These are phyloP conservation scores for Pluteus cervinus DNA, from an alignment of 768 basidiomycete genomes.

Conservation along the genomic window DNA sequence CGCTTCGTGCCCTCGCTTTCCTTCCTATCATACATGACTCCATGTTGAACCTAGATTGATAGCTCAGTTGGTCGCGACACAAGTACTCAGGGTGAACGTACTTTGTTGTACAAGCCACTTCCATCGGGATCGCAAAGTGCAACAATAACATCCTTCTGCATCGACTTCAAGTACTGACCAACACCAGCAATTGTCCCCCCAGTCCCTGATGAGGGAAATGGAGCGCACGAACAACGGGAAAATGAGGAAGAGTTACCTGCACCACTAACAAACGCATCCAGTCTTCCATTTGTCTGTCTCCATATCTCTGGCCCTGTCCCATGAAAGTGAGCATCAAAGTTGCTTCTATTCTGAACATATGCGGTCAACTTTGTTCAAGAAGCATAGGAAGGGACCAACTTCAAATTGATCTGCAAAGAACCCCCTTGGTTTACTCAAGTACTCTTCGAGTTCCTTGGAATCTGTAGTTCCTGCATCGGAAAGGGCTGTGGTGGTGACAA, in stretches of 20 bases:
- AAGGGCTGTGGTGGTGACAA: constrained; percentile 45
- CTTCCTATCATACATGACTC: constrained; percentile 91
- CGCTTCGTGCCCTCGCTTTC: constrained; percentile 93
- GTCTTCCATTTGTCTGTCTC: constrained; percentile 78
- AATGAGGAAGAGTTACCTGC: constrained; percentile 46
- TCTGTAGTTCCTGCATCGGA: constrained; percentile 23
- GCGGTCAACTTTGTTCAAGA: not conserved
- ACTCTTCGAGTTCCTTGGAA: constrained; percentile 33
- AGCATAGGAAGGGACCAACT: constrained; percentile 17
- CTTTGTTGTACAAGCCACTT: constrained; percentile 93
- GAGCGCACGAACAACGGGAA: not conserved
- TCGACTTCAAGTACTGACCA: constrained; percentile 74
- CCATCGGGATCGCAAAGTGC: constrained; percentile 90
- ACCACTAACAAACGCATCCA: constrained; percentile 86
- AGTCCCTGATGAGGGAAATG: constrained; percentile 49
- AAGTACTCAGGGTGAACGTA: constrained; percentile 15
- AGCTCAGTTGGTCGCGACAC: not conserved
- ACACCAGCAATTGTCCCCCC: constrained; percentile 92
- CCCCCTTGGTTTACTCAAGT: constrained; percentile 57
- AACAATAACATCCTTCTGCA: constrained; percentile 59
- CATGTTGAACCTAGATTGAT: constrained; percentile 70
- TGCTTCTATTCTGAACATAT: constrained; percentile 66
- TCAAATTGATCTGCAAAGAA: constrained; percentile 98
- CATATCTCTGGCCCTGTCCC: constrained; percentile 96
- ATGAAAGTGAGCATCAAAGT: constrained; percentile 81